Evolutionary conservation across 108 stramenopile species (phyloP).

Genomic region (Skeletonema potamos): DNA sequence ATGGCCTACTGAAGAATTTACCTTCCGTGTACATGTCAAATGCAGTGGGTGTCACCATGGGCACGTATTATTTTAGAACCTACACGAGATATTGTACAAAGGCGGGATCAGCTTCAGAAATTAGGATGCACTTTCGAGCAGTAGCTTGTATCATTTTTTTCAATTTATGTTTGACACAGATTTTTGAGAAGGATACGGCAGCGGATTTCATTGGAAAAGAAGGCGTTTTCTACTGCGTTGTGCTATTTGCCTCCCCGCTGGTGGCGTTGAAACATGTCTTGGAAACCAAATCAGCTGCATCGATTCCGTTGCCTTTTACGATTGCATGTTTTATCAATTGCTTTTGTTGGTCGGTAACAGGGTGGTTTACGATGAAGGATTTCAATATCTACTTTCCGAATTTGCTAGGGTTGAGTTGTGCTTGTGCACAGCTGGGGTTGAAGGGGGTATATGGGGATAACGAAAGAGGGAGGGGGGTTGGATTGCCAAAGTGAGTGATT

Average conservation of each 20-base stretch:
- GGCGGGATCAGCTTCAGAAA: conserved; percentile 15
- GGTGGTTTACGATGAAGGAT: conserved; percentile 69
- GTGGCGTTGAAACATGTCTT: conserved; percentile 57
- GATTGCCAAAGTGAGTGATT: background rate
- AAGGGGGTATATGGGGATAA: conserved; percentile 62
- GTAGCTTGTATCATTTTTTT: conserved; percentile 10
- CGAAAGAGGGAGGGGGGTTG: background rate
- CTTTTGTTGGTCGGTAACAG: conserved; percentile 64
- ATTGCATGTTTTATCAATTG: conserved; percentile 75
- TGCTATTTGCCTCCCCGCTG: conserved; percentile 66
- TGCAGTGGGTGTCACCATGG: conserved; percentile 22
- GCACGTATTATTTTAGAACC: conserved; percentile 19
- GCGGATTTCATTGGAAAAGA: conserved; percentile 35
- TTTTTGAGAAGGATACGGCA: conserved; percentile 4
- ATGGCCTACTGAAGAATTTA: conserved; percentile 25
- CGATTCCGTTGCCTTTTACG: conserved; percentile 82
- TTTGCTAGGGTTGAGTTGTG: conserved; percentile 65
- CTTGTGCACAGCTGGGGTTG: conserved; percentile 63
- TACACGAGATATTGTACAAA: conserved; percentile 19
- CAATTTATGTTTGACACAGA: conserved; percentile 19
- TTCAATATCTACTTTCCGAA: conserved; percentile 80
- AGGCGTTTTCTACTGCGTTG: conserved; percentile 48
- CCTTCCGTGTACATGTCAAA: conserved; percentile 21
- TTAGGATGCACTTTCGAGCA: conserved; percentile 24
- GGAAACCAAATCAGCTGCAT: conserved; percentile 56